Percentiles rank a stretch among this genome's conserved stretches.
These are phyloP conservation scores for Botrytis sinoallii DNA, from an alignment of 2,329 filamentous ascomycete species.

Conservation along the genomic window DNA sequence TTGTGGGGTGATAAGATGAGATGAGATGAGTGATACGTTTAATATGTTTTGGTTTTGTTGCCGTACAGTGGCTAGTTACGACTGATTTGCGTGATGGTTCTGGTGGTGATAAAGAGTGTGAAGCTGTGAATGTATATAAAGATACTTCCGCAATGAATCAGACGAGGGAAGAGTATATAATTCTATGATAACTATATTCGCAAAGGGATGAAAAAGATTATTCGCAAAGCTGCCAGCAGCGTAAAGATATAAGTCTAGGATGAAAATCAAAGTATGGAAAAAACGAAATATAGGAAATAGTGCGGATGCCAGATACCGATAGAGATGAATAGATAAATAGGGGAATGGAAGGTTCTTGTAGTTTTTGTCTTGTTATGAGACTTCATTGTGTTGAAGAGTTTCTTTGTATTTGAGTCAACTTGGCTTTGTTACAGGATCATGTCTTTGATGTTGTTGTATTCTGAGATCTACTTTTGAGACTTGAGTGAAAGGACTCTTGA, in stretches of 20 bases:
- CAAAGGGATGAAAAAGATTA: conserved; percentile 16
- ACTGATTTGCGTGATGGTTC: neutral
- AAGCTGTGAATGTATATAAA: conserved; percentile 12
- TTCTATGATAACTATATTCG: neutral
- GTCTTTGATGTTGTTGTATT: neutral
- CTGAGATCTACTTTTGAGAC: conserved; percentile 6
- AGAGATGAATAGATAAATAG: conserved; percentile 1
- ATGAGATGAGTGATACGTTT: neutral
- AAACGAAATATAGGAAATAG: neutral
- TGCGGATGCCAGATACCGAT: conserved; percentile 11
- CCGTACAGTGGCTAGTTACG: neutral
- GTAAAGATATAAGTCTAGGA: conserved; percentile 19
- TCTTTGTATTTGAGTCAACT: neutral
- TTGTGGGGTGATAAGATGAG: neutral
- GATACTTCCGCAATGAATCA: conserved; percentile 1
- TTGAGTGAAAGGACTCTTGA: neutral
- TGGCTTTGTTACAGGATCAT: neutral
- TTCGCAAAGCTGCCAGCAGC: conserved; percentile 33
- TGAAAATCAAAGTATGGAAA: neutral
- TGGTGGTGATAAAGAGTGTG: neutral
- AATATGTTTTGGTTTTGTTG: neutral
- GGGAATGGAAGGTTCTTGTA: conserved; percentile 17
- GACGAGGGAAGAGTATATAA: neutral
- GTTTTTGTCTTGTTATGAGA: conserved; percentile 1
- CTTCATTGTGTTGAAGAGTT: neutral